phyloP scores from a whole-genome alignment of 441 rosid genomes.

The Pelargonium fulgidum region DNA sequence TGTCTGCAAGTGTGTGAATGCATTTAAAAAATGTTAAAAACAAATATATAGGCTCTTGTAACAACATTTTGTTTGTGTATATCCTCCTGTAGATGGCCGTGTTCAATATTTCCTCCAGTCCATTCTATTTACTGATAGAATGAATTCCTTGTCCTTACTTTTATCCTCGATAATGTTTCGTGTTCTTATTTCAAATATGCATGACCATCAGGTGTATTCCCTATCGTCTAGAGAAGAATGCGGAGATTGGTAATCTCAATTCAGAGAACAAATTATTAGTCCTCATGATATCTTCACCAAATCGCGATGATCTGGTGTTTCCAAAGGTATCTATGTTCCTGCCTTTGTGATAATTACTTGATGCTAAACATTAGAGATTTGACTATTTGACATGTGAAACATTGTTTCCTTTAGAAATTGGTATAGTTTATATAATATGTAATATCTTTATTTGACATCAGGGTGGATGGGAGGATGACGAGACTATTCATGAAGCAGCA shows the following conservation, averaged over 20 bases:
- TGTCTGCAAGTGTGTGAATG: no score
- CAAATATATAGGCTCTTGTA: not conserved
- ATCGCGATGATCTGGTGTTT: conserved; percentile 52
- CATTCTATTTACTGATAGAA: not conserved
- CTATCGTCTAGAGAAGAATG: conserved; percentile 33
- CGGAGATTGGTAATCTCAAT: conserved; percentile 17
- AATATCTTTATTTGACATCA: conserved; percentile 17
- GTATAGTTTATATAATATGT: not conserved
- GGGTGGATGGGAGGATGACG: conserved; percentile 77
- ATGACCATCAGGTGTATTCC: conserved; percentile 46
- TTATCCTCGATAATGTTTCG: not conserved
- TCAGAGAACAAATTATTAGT: conserved; percentile 33
- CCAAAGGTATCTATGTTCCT: conserved; percentile 39
- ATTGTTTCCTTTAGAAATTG: not conserved
- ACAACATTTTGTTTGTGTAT: not conserved
- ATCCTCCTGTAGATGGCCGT: no score
- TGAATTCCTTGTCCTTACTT: not conserved
- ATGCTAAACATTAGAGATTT: not conserved
- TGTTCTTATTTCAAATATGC: not conserved
- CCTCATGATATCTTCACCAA: conserved; percentile 64
- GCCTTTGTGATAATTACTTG: not conserved
- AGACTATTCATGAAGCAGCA: conserved; percentile 51
- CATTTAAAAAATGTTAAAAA: not conserved
- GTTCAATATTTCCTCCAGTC: no score
- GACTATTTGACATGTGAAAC: not conserved